Conservation (phyloP, 306 rosid species). For the Herpetospermum pedunculosum region DNA sequence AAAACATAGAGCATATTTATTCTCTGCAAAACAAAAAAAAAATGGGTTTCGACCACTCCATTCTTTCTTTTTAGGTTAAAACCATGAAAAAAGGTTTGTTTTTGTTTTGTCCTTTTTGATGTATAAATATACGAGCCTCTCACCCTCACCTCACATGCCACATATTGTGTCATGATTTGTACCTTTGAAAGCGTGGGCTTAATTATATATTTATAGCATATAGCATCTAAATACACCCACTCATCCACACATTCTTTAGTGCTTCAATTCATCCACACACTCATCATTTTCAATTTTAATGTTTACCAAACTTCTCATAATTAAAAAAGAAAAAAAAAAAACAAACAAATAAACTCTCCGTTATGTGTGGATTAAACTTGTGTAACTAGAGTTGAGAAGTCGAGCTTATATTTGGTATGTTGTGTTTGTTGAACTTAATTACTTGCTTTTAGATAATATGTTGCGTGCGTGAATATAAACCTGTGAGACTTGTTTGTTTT, state of each 20-base stretch:
- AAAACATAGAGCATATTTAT: background rate
- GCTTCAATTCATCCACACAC: background rate
- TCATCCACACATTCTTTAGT: background rate
- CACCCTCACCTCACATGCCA: background rate
- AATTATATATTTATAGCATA: no score
- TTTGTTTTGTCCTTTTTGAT: background rate
- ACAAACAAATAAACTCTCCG: no score
- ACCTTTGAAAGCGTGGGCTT: background rate
- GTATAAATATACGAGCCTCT: background rate
- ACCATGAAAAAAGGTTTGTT: background rate
- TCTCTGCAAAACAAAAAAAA: background rate
- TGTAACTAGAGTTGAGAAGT: no score
- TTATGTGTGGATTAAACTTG: no score
- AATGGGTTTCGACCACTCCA: background rate
- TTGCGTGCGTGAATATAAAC: no score
- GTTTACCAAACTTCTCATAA: background rate
- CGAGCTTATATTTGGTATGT: no score
- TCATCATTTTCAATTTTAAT: background rate
- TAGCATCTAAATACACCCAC: background rate
- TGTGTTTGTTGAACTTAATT: no score
- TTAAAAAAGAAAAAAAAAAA: no score
- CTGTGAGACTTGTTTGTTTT: no score
- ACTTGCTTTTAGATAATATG: no score
- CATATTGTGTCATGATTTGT: background rate
- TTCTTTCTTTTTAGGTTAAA: constrained; percentile 3